These are phyloP conservation scores for Aspergillus alliaceus DNA, from an alignment of 2,329 filamentous ascomycete species.

Conservation along the genomic window DNA sequence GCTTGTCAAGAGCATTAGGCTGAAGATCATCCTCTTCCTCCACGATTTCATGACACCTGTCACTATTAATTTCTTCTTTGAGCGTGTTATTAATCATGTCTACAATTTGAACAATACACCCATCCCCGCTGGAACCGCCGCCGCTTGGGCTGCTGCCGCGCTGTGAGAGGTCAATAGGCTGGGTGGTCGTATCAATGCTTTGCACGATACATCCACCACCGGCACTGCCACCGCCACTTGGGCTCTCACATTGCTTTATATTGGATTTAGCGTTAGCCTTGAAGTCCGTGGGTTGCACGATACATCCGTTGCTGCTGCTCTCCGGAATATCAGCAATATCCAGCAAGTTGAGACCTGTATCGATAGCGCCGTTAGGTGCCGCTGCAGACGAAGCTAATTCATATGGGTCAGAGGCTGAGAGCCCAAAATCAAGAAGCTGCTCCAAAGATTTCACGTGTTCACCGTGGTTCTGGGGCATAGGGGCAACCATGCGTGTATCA, in stretches of 20 bases:
- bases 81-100: not conserved
- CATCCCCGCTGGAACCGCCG: not conserved
- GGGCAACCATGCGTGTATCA: not conserved
- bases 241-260: not conserved
- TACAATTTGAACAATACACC: not conserved
- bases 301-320: not conserved
- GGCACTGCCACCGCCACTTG: not conserved
- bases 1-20: slow-evolving; percentile 26
- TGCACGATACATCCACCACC: not conserved
- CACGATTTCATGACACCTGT: slow-evolving; percentile 17
- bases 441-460: slow-evolving; percentile 15
- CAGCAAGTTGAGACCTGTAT: slow-evolving; percentile 9
- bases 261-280: not conserved
- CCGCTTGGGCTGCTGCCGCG: not conserved
- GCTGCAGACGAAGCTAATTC: not conserved
- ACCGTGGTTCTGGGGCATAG: not conserved
- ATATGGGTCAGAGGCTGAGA: slow-evolving; percentile 1
- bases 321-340: slow-evolving; percentile 13
- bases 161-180: not conserved
- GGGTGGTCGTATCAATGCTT: not conserved
- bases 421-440: slow-evolving; percentile 22
- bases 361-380: not conserved
- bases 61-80: not conserved
- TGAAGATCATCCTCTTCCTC: slow-evolving; percentile 25
- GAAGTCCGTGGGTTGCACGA: not conserved